phyloP scores from a whole-genome alignment of 2,329 filamentous ascomycete genomes.

The Esteya vermicola region DNA sequence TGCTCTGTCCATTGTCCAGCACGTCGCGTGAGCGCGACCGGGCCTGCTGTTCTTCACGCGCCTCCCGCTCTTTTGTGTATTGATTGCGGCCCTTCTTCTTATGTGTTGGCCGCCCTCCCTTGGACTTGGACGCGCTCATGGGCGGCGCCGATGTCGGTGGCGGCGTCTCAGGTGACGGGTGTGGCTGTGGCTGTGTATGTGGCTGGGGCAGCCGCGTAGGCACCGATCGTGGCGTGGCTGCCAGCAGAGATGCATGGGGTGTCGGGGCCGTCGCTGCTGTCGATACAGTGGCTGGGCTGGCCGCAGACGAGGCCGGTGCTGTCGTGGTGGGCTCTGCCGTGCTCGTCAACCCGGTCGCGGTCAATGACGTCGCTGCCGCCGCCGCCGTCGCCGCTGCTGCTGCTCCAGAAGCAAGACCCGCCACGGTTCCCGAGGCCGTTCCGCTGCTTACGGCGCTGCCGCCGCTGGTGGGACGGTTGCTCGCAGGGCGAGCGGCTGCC shows the following conservation, averaged over 20 bases:
- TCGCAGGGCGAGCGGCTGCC: slow-evolving; percentile 25
- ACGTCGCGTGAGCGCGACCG: slow-evolving; percentile 38
- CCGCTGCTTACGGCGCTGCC: slow-evolving; percentile 5
- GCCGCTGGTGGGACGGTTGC: slow-evolving; percentile 14
- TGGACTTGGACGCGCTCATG: slow-evolving; percentile 42
- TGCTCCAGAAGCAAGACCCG: neutral
- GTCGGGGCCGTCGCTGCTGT: neutral
- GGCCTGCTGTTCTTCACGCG: slow-evolving; percentile 39
- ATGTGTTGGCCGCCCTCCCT: slow-evolving; percentile 42
- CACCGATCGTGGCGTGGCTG: slow-evolving; percentile 13
- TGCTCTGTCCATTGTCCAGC: slow-evolving; percentile 26
- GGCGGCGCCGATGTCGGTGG: slow-evolving; percentile 24
- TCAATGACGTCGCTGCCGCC: neutral
- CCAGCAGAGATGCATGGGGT: slow-evolving; percentile 7
- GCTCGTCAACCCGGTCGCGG: no score
- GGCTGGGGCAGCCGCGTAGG: slow-evolving; percentile 27
- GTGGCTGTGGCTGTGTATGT: no score
- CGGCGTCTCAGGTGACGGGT: slow-evolving; percentile 33
- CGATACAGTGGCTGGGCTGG: neutral
- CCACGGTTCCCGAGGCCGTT: neutral
- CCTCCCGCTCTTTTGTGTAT: slow-evolving; percentile 63
- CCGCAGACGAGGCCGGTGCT: neutral
- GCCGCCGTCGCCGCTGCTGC: neutral
- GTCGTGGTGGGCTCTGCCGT: neutral
- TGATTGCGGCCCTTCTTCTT: slow-evolving; percentile 66